A percentile compares a stretch with the other conserved stretches of the same genome.
Conservation (phyloP, 2,329 filamentous ascomycete genomes). For the Grosmannia serpens region DNA sequence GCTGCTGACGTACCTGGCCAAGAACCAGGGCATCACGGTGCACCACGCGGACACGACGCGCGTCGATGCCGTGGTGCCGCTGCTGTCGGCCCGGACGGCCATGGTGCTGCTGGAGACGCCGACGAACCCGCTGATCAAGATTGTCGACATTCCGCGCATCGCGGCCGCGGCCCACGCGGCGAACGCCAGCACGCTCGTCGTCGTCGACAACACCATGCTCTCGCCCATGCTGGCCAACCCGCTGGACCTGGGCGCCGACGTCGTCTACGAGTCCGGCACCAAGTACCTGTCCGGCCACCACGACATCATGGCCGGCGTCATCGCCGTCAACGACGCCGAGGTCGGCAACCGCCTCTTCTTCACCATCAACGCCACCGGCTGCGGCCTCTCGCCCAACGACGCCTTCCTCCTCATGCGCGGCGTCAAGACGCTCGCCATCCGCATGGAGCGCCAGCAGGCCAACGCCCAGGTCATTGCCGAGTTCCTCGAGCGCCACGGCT, state of each 20-base stretch:
- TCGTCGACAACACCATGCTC: conserved; percentile 98
- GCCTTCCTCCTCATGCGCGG: conserved; percentile 92
- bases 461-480: conserved; percentile 86
- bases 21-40: conserved; percentile 82
- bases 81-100: conserved; percentile 68
- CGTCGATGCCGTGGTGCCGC: conserved; percentile 55
- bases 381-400: conserved; percentile 88
- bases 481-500: conserved; percentile 83
- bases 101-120: conserved; percentile 96
- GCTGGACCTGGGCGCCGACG: conserved; percentile 84
- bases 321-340: conserved; percentile 73
- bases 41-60: conserved; percentile 93
- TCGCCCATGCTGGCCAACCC: conserved; percentile 91
- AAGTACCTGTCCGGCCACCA: conserved; percentile 98
- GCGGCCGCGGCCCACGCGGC: conserved; percentile 63
- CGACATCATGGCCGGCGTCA: conserved; percentile 96
- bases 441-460: conserved; percentile 96
- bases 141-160: conserved; percentile 81
- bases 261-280: conserved; percentile 94
- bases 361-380: conserved; percentile 93
- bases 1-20: conserved; percentile 80
- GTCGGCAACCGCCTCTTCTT: conserved; percentile 89
- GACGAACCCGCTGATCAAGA: conserved; percentile 96
- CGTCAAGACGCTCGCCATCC: conserved; percentile 91
- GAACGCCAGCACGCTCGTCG: conserved; percentile 69